Evolutionary conservation across 2,329 filamentous ascomycete species (phyloP), one percentile per base, ranked within the genome.

Genomic region (Paraphaeosphaeria sporulosa): DNA sequence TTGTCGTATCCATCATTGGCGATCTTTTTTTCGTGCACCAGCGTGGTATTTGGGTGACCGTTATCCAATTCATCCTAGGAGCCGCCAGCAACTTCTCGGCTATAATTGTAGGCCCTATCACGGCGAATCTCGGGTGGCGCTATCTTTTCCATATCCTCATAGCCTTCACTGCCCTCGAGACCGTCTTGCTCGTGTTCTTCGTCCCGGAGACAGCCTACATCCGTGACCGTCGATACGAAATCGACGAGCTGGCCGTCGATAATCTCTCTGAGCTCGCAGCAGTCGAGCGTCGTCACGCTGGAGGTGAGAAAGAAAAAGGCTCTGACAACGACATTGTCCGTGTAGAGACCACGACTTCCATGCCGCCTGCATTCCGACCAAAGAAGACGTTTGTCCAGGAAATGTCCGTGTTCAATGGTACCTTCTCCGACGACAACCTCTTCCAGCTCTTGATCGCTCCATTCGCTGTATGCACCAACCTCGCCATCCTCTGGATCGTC

Each of bases 171-270:
- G 82, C 80, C 1, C 62, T 81, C 2, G 72, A 84, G 52, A 71
- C 80, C 19, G 63, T 83, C 15, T 69, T 81, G 2, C 78, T 84
- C 19, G 70, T 83, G 56, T 74, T 85, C 48, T 81, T 85, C 57
- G 82, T 84, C 3, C 83, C 83, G 0, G 83, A 85, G 65, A 85
- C 84, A 17, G 79, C 79, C 1, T 86, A 83, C 70, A 75, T 74
- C 57, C 75, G 83, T 57, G 75, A 78, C 50, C 73, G 71, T 42
- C 65, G 70, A 1, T 75, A 73, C 51, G 66, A 75, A 34, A 75
- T 75, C 52, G 72, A 75, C 46, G 72, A 74, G 46, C 57, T 70
- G 7, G 64, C 65, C 25, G 61, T 68, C 4, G 71, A 74, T 43
- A 69, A 73, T 27, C 61, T 75, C 6, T 56, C 62, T 17, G 70